Evolutionary conservation across 352 stramenopile species (phyloP).

Genomic region (Pythium monospermum): DNA sequence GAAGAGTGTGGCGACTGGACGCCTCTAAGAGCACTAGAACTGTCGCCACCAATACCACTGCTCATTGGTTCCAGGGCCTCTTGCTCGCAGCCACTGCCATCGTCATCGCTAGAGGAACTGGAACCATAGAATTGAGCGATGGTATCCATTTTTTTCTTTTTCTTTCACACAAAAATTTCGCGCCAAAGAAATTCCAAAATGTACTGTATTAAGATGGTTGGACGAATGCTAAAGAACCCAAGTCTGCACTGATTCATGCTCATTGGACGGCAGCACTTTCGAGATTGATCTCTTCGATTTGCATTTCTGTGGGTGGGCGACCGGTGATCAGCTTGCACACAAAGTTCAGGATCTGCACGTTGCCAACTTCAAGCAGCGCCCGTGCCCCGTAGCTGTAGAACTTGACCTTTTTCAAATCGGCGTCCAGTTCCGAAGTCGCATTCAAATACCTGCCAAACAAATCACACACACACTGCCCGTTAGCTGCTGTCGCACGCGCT

Average conservation of each 20-base stretch:
- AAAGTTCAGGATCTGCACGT: conserved; percentile 84
- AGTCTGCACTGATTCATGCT: too few relatives aligned
- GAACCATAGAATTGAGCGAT: not conserved
- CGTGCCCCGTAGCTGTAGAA: conserved; percentile 67
- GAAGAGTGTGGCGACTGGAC: too few relatives aligned
- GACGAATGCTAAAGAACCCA: too few relatives aligned
- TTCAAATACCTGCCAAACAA: conserved; percentile 48
- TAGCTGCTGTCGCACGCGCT: not conserved
- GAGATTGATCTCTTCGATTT: conserved; percentile 60
- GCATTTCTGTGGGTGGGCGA: conserved; percentile 54
- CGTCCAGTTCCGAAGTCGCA: conserved; percentile 63
- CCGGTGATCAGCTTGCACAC: conserved; percentile 83
- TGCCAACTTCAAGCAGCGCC: conserved; percentile 72
- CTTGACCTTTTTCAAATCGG: conserved; percentile 73
- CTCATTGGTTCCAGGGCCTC: not conserved
- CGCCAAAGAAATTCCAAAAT: not conserved
- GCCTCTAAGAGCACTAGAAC: too few relatives aligned
- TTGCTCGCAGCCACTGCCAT: conserved; percentile 6
- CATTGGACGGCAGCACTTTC: conserved; percentile 33
- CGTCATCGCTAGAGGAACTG: not conserved
- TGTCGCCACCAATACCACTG: not conserved
- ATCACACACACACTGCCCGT: too few relatives aligned
- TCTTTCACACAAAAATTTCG: conserved; percentile 4
- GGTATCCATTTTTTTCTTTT: conserved; percentile 4
- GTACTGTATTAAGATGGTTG: conserved; percentile 12